A percentile compares a stretch with the other conserved stretches of the same genome.
Evolutionary conservation across 2,329 filamentous ascomycete species (phyloP).

Genomic region (Myriosclerotinia duriaeana): DNA sequence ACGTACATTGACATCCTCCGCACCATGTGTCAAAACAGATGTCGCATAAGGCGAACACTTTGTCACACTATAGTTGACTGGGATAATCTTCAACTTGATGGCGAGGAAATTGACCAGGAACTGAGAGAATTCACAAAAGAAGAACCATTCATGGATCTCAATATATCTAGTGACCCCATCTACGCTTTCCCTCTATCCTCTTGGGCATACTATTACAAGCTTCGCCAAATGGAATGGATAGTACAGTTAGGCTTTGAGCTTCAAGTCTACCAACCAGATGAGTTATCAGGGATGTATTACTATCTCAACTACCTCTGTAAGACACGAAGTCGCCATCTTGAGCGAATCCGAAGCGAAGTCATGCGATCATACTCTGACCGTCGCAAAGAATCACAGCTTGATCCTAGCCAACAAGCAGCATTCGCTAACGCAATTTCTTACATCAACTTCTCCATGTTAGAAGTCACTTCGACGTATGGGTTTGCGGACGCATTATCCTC

Average conservation of each 20-base stretch:
- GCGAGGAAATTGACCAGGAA: slow-evolving; percentile 71
- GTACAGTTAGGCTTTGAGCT: slow-evolving; percentile 93
- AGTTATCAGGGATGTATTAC: slow-evolving; percentile 88
- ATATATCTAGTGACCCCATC: slow-evolving; percentile 52
- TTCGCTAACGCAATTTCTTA: slow-evolving; percentile 53
- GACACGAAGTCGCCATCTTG: slow-evolving; percentile 60
- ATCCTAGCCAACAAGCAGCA: slow-evolving; percentile 39
- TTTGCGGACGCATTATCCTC: slow-evolving; percentile 51
- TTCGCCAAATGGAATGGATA: slow-evolving; percentile 83
- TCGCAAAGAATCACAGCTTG: slow-evolving; percentile 24
- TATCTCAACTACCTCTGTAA: slow-evolving; percentile 75
- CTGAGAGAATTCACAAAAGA: slow-evolving; percentile 63
- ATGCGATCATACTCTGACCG: slow-evolving; percentile 36
- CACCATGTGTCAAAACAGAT: slow-evolving; percentile 84
- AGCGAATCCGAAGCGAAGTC: slow-evolving; percentile 70
- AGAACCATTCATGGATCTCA: slow-evolving; percentile 53
- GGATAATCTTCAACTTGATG: slow-evolving; percentile 79
- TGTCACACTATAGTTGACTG: slow-evolving; percentile 80
- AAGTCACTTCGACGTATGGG: slow-evolving; percentile 60
- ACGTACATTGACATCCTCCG: slow-evolving; percentile 82
- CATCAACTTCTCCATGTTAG: slow-evolving; percentile 60
- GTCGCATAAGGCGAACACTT: slow-evolving; percentile 83
- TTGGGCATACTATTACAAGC: slow-evolving; percentile 88
- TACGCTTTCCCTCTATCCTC: slow-evolving; percentile 75
- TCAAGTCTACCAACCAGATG: slow-evolving; percentile 81